A percentile compares a stretch with the other conserved stretches of the same genome.
These are phyloP conservation scores for Fusarium euwallaceae DNA, from an alignment of 2,329 filamentous ascomycete species.

Conservation along the genomic window DNA sequence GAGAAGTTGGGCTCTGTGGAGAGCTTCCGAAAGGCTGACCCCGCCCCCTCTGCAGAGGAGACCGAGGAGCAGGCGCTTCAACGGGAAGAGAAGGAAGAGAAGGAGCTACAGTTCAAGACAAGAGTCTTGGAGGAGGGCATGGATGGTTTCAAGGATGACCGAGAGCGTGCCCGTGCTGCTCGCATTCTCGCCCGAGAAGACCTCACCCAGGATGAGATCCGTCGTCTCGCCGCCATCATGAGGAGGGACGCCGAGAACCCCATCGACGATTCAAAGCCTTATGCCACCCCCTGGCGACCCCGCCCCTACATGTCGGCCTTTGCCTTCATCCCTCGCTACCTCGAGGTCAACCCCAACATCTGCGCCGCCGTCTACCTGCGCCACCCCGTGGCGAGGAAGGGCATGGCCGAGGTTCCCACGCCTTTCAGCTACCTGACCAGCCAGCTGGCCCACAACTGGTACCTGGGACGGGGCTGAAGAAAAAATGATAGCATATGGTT, in stretches of 20 bases:
- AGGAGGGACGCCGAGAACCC: slow-evolving; percentile 79
- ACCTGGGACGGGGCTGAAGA: slow-evolving; percentile 80
- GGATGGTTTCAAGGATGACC: slow-evolving; percentile 51
- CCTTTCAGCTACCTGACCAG: slow-evolving; percentile 79
- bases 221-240: slow-evolving; percentile 69
- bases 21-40: slow-evolving; percentile 48
- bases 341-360: slow-evolving; percentile 98
- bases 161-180: slow-evolving; percentile 48
- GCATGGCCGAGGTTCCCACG: slow-evolving; percentile 84
- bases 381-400: slow-evolving; percentile 90
- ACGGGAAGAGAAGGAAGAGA: slow-evolving; percentile 34
- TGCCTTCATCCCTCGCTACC: slow-evolving; percentile 92
- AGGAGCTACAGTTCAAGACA: slow-evolving; percentile 47
- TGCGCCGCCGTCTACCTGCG: slow-evolving; percentile 95
- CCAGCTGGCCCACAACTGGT: slow-evolving; percentile 94
- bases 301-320: slow-evolving; percentile 90
- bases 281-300: slow-evolving; percentile 91
- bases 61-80: slow-evolving; percentile 28
- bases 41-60: slow-evolving; percentile 33
- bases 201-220: slow-evolving; percentile 64
- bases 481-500: slow-evolving; percentile 7
- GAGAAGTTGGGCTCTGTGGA: slow-evolving; percentile 50
- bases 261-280: slow-evolving; percentile 82
- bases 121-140: slow-evolving; percentile 52
- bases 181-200: slow-evolving; percentile 51